Evolutionary conservation across 371 early-diverging fungal genomes (phyloP), one percentile per base, ranked within the genome.

Genomic region (Gilbertella persicaria): DNA sequence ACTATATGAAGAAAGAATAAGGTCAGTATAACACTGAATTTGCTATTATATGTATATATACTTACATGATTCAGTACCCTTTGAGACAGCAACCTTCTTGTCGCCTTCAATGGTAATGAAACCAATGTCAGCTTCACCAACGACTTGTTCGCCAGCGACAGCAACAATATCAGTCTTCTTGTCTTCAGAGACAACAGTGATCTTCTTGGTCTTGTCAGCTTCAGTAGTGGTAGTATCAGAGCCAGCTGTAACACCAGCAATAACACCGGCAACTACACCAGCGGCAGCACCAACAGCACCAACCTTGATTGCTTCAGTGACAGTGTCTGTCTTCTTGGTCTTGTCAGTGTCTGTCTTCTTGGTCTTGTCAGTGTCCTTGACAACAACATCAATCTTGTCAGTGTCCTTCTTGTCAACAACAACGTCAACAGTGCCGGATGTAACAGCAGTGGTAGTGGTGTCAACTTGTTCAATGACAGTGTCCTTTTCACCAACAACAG

Each of bases 41-140:
- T n/a, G n/a, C n/a, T n/a, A n/a, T n/a, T n/a, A n/a, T 33, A 33
- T 33, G 6, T 33, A 33, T 33, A 13, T 10, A 33, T 33, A 33
- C 33, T 33, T 33, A 33, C 33, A 33, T 33, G 33, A 33, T 33
- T 33, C 33, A 33, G 33, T 33, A 13, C 33, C 62, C 44, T 73
- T 72, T 14, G 87, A 73, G 25, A 75, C 67, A 2, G 80, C 71
- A 44, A 83, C 82, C 10, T 50, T 53, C 17, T 73, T 66, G 46
- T 85, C 84, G 52, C 84, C 66, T 30, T 82, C 84, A 16, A 80
- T 60, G 53, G 33, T 33, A 13, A 33, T 33, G 33, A 12, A 33
- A 13, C 33, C 23, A 14, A 42, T 14, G 10, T 42, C 33, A 35
- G 28, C 46, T 19, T 46, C 21, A 19, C 19, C 30, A 33, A 19